phyloP scores from a whole-genome alignment of 2,329 filamentous ascomycete genomes.

The Colletotrichum sp. region DNA sequence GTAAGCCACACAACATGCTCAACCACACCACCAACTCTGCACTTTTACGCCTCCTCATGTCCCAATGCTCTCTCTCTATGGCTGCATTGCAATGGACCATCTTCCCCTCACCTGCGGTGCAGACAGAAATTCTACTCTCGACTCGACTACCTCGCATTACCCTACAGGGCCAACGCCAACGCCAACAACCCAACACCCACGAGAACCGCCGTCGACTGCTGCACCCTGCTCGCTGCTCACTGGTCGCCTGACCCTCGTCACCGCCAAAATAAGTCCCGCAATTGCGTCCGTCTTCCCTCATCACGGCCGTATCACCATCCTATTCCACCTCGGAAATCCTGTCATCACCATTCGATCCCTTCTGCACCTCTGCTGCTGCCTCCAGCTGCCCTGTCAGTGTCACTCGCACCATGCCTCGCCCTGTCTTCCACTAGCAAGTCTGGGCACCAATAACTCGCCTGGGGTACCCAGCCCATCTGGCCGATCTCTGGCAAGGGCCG shows the following conservation, averaged over 20 bases:
- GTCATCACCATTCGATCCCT: background rate
- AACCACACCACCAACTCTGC: background rate
- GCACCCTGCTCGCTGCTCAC: background rate
- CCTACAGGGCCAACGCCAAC: background rate
- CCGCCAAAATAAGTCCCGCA: background rate
- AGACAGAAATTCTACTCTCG: background rate
- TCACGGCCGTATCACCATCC: slow-evolving; percentile 10
- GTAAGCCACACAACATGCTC: background rate
- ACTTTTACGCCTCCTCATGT: background rate
- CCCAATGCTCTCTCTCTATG: background rate
- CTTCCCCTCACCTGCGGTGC: background rate
- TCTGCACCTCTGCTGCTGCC: background rate
- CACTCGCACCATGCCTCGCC: background rate
- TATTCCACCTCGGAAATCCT: background rate
- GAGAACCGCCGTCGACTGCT: background rate
- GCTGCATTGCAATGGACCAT: background rate
- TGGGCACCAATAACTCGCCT: background rate
- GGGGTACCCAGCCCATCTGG: background rate
- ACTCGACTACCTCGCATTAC: background rate
- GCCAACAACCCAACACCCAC: background rate
- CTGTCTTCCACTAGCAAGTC: background rate
- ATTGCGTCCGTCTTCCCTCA: background rate
- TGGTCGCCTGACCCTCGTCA: background rate
- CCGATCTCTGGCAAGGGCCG: slow-evolving; percentile 7
- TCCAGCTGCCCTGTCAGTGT: background rate